Conservation (phyloP, 225 moss, liverwort and hornwort genomes). For the Climacium dendroides region DNA sequence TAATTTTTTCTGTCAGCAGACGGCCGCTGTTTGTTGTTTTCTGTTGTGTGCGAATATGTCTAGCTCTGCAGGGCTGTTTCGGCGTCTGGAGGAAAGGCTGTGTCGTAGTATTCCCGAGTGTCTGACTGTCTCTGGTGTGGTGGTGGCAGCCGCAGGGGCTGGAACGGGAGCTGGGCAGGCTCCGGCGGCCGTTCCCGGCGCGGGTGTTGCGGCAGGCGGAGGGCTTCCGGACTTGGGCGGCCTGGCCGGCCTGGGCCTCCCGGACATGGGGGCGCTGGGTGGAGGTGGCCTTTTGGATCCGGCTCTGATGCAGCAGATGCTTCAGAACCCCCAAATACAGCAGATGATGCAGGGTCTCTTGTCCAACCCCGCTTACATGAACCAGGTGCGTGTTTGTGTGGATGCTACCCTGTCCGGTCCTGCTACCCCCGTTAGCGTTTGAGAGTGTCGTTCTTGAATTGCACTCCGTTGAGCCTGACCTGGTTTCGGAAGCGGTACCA, state of each 20-base stretch:
- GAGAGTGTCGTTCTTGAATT: neutral
- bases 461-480: neutral
- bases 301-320: constrained; percentile 82
- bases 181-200: constrained; percentile 4
- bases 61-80: neutral
- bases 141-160: constrained; percentile 31
- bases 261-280: constrained; percentile 52
- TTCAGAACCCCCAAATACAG: constrained; percentile 85
- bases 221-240: constrained; percentile 48
- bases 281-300: constrained; percentile 58
- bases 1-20: neutral
- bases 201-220: constrained; percentile 3
- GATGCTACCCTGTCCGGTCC: neutral
- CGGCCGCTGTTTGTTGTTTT: neutral
- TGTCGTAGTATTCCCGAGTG: neutral
- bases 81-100: neutral
- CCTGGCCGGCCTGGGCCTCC: constrained; percentile 65
- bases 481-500: neutral
- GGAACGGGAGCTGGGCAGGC: constrained; percentile 39
- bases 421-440: neutral
- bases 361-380: constrained; percentile 82
- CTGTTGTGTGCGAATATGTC: neutral
- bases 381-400: constrained; percentile 46
- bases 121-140: neutral
- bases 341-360: constrained; percentile 98